These are phyloP conservation scores for Rhizopus microsporus DNA, from an alignment of 371 early-diverging fungal genomes.

Conservation along the genomic window DNA sequence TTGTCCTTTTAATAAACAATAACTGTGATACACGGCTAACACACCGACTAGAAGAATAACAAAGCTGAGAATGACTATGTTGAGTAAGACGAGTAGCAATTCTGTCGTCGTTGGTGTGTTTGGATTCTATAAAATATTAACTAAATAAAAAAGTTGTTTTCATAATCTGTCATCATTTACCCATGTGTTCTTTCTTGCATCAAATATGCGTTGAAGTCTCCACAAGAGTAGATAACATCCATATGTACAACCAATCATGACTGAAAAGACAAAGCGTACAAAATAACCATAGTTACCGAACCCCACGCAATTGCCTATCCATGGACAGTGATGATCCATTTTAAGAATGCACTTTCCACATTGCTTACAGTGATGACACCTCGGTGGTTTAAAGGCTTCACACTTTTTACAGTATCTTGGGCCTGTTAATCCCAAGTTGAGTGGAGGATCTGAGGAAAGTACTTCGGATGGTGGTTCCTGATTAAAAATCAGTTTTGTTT, in stretches of 20 bases:
- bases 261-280: conserved; percentile 77
- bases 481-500: not conserved
- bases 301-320: conserved; percentile 96
- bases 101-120: conserved; percentile 34
- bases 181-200: conserved; percentile 23
- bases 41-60: conserved; percentile 76
- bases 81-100: conserved; percentile 63
- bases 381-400: conserved; percentile 70
- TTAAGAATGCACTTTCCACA: conserved; percentile 78
- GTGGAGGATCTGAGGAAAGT: conserved; percentile 4
- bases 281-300: conserved; percentile 83
- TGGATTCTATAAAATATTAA: not conserved
- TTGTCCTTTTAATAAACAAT: conserved; percentile 75
- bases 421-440: conserved; percentile 9
- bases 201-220: conserved; percentile 40
- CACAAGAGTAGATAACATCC: conserved; percentile 43
- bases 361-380: conserved; percentile 76
- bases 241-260: conserved; percentile 60
- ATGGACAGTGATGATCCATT: conserved; percentile 95
- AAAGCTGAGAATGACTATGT: conserved; percentile 60
- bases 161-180: conserved; percentile 5
- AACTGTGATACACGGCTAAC: conserved; percentile 77
- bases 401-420: conserved; percentile 75
- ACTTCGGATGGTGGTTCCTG: conserved; percentile 22
- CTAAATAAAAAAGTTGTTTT: not conserved